A percentile compares a stretch with the other conserved stretches of the same genome.
Evolutionary conservation across 208 protist species (phyloP).

Genomic region (Leishmania lainsoni): DNA sequence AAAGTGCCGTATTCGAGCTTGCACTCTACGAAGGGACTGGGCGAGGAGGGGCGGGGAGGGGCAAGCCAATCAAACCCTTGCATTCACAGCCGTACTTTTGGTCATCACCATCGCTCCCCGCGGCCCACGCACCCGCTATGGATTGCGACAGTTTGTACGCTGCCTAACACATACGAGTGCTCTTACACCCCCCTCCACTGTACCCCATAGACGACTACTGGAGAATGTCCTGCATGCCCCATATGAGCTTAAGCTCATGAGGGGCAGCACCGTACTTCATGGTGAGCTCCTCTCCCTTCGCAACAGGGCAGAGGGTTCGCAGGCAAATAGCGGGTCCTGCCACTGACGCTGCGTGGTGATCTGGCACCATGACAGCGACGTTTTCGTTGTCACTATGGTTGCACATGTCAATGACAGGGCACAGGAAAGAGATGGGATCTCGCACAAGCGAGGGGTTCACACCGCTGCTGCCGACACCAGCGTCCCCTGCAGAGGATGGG

Average conservation of each 20-base stretch:
- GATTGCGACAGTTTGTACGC: not conserved
- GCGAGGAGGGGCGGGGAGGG: not conserved
- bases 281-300: constrained; percentile 78
- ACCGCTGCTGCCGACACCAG: not conserved
- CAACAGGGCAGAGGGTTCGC: constrained; percentile 68
- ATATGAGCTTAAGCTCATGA: constrained; percentile 72
- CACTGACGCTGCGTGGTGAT: constrained; percentile 22
- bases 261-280: constrained; percentile 73
- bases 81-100: not conserved
- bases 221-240: constrained; percentile 74
- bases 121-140: not conserved
- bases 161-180: not conserved
- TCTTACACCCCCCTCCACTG: not conserved
- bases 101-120: not conserved
- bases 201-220: constrained; percentile 8
- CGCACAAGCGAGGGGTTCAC: constrained; percentile 35
- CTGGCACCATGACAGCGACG: constrained; percentile 83
- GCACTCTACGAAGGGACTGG: not conserved
- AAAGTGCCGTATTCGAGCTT: not conserved
- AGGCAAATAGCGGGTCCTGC: constrained; percentile 66
- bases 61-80: not conserved
- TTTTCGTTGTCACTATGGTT: constrained; percentile 83
- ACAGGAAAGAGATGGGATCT: constrained; percentile 79
- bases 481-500: not conserved
- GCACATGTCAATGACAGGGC: constrained; percentile 86